phyloP scores from a whole-genome alignment of 176 grass and related monocot species.

The Rhynchospora pubera region DNA sequence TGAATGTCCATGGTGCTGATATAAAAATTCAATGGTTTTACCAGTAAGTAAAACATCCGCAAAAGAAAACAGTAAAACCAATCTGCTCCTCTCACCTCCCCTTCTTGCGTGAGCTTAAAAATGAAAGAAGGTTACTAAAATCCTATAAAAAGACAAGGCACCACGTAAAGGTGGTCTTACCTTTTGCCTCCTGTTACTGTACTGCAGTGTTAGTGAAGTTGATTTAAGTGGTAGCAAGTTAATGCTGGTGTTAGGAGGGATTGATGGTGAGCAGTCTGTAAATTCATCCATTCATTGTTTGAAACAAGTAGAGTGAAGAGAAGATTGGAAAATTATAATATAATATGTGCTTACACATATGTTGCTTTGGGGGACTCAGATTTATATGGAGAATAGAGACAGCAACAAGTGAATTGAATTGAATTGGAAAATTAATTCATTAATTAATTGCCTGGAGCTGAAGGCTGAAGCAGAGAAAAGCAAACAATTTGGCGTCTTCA shows the following conservation, averaged over 20 bases:
- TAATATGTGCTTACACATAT: too few species aligned
- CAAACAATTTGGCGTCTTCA: too few species aligned
- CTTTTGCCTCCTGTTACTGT: conserved; percentile 29
- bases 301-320: too few species aligned
- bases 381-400: too few species aligned
- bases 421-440: too few species aligned
- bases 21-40: conserved; percentile 8
- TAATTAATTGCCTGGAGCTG: too few species aligned
- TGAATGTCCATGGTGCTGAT: conserved; percentile 87
- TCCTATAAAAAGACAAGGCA: not conserved
- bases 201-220: not conserved
- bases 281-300: too few species aligned
- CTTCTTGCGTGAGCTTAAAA: conserved; percentile 76
- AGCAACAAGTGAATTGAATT: too few species aligned
- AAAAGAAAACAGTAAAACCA: conserved; percentile 8
- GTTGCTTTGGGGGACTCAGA: too few species aligned
- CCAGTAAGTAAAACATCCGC: conserved; percentile 4
- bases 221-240: not conserved
- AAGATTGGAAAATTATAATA: too few species aligned
- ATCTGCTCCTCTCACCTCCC: conserved; percentile 55
- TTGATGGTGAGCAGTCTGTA: too few species aligned
- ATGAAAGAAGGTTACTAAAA: conserved; percentile 9
- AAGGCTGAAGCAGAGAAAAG: too few species aligned
- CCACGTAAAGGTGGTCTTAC: conserved; percentile 21
- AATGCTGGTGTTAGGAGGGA: conserved; percentile 5